phyloP scores from a whole-genome alignment of 2,329 filamentous ascomycete genomes.

The Diaporthe citri region DNA sequence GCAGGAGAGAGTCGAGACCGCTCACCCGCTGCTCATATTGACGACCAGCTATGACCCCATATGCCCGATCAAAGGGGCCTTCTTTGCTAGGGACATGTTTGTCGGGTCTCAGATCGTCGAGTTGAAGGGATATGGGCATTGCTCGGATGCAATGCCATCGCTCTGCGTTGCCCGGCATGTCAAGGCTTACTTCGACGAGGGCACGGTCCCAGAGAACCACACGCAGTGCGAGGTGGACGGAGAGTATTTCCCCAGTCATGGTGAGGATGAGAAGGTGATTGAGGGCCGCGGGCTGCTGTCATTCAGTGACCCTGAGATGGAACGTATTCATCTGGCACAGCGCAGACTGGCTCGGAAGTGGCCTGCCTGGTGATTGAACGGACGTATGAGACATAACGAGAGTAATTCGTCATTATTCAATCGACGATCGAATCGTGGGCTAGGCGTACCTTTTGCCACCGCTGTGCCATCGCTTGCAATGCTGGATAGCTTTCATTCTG shows the following conservation, averaged over 20 bases:
- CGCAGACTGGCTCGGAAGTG: not conserved
- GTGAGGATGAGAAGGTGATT: constrained; percentile 16
- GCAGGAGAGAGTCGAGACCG: constrained; percentile 50
- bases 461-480: too few species aligned
- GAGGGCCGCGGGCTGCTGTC: too few species aligned
- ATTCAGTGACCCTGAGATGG: not conserved
- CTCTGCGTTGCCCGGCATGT: constrained; percentile 52
- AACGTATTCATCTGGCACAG: not conserved
- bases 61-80: constrained; percentile 58
- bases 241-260: constrained; percentile 51
- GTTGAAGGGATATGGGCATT: constrained; percentile 58
- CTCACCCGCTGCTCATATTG: constrained; percentile 65
- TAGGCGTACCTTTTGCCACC: too few species aligned
- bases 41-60: constrained; percentile 70
- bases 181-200: constrained; percentile 52
- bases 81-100: constrained; percentile 50
- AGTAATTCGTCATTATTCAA: too few species aligned
- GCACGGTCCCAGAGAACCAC: constrained; percentile 51
- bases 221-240: constrained; percentile 53
- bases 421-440: too few species aligned
- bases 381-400: too few species aligned
- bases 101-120: constrained; percentile 55
- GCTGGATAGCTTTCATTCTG: too few species aligned
- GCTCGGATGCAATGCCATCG: constrained; percentile 53
- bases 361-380: not conserved